phyloP scores from a whole-genome alignment of 2,329 filamentous ascomycete genomes.

The Xylariales sp. region DNA sequence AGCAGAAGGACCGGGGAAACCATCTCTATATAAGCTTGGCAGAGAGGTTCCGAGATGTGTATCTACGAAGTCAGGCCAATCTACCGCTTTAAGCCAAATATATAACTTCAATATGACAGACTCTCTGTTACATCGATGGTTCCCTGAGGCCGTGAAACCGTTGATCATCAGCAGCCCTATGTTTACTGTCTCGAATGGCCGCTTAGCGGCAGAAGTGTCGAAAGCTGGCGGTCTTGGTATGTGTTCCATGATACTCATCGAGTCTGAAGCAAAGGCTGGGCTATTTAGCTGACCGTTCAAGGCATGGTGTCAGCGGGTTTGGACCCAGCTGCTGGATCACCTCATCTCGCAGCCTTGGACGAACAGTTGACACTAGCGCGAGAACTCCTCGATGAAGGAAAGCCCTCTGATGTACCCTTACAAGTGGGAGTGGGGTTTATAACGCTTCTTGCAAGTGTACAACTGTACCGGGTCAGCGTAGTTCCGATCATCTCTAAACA shows the following conservation, averaged over 20 bases:
- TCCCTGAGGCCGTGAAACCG: conserved; percentile 30
- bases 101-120: too few relatives aligned
- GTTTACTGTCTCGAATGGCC: conserved; percentile 31
- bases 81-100: too few relatives aligned
- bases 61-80: too few relatives aligned
- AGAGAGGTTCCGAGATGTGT: too few relatives aligned
- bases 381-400: conserved; percentile 19
- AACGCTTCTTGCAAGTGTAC: not conserved
- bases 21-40: too few relatives aligned
- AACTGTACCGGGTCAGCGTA: not conserved
- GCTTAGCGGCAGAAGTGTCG: conserved; percentile 33
- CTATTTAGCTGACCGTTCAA: not conserved
- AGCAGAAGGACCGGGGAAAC: too few relatives aligned
- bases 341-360: conserved; percentile 25
- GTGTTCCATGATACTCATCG: conserved; percentile 5
- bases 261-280: not conserved
- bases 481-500: conserved; percentile 1
- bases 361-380: conserved; percentile 25
- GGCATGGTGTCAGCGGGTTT: conserved; percentile 3
- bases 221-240: conserved; percentile 36
- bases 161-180: conserved; percentile 37
- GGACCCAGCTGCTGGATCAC: not conserved
- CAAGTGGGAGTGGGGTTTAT: conserved; percentile 5
- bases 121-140: conserved; percentile 18
- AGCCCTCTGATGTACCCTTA: conserved; percentile 17